Evolutionary conservation across 768 basidiomycete genomes (phyloP).

Genomic region (Podaxis mareebaensis): DNA sequence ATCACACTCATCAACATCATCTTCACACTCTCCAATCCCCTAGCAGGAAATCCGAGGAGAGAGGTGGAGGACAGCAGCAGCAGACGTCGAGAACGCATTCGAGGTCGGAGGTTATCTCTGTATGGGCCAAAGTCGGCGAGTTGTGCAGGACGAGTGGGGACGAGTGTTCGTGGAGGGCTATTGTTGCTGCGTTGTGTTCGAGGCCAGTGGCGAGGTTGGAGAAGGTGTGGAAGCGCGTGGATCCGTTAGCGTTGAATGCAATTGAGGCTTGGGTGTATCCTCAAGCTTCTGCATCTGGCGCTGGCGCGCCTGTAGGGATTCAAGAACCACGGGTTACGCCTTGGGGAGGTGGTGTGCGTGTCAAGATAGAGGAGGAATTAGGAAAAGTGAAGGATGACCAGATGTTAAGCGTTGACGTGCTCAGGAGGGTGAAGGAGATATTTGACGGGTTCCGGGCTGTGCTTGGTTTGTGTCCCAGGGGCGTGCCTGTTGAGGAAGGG

Average conservation of each 20-base stretch:
- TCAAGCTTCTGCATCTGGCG: conserved; percentile 14
- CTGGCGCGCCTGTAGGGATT: conserved; percentile 28
- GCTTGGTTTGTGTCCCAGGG: conserved; percentile 54
- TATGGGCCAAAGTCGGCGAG: conserved; percentile 77
- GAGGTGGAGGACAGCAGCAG: conserved; percentile 24
- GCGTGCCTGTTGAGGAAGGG: conserved; percentile 31
- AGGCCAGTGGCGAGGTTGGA: conserved; percentile 74
- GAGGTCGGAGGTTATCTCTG: conserved; percentile 69
- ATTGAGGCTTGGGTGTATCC: conserved; percentile 69
- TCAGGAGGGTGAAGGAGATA: conserved; percentile 41
- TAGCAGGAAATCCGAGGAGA: conserved; percentile 30
- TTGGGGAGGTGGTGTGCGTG: conserved; percentile 67
- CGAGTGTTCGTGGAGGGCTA: conserved; percentile 78
- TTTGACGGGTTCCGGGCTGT: conserved; percentile 54
- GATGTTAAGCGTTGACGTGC: conserved; percentile 39
- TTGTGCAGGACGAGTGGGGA: conserved; percentile 72
- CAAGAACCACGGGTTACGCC: conserved; percentile 55
- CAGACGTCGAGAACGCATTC: conserved; percentile 63
- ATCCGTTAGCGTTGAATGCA: conserved; percentile 51
- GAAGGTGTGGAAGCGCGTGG: conserved; percentile 80
- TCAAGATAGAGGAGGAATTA: conserved; percentile 46
- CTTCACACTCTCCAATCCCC: conserved; percentile 25
- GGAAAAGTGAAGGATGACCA: conserved; percentile 48
- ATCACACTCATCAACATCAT: conserved; percentile 11
- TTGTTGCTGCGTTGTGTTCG: conserved; percentile 68